A percentile compares a stretch with the other conserved stretches of the same genome.
Evolutionary conservation across 495 filamentous ascomycete species (phyloP).

Genomic region (Haplographium delicatum): DNA sequence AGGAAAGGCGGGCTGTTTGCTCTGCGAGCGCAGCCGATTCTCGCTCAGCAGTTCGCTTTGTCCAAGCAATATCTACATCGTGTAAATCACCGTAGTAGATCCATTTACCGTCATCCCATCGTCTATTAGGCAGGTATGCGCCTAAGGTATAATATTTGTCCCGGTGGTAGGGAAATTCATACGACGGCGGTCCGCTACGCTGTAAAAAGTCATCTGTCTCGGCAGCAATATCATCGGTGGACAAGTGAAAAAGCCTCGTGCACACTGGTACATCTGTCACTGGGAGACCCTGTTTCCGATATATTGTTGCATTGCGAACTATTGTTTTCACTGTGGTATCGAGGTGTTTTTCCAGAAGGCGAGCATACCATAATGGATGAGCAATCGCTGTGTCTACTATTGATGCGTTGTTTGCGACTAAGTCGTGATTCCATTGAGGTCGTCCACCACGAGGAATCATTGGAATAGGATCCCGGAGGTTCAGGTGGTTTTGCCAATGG

Average conservation of each 20-base stretch:
- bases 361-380: slow-evolving; percentile 42
- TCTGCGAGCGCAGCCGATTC: no score
- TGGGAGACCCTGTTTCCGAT: no score
- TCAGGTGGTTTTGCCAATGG: slow-evolving; percentile 46
- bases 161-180: slow-evolving; percentile 45
- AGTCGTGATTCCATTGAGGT: slow-evolving; percentile 41
- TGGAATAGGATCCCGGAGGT: slow-evolving; percentile 44
- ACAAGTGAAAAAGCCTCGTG: slow-evolving; percentile 45
- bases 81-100: no score
- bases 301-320: slow-evolving; percentile 42
- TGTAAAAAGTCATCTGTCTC: slow-evolving; percentile 44
- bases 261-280: no score
- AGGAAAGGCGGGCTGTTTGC: no score
- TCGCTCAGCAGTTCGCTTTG: no score
- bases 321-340: slow-evolving; percentile 44
- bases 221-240: slow-evolving; percentile 34
- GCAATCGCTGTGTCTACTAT: slow-evolving; percentile 37
- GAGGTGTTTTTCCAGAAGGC: slow-evolving; percentile 47
- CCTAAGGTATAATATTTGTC: slow-evolving; percentile 52
- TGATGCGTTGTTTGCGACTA: slow-evolving; percentile 33
- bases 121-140: slow-evolving; percentile 42
- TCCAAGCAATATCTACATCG: no score
- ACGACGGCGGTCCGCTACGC: slow-evolving; percentile 37
- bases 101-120: slow-evolving; percentile 33
- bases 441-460: slow-evolving; percentile 38